Base-by-base conservation (phyloP, 208 protist species). In the Crithidia brevicula region DNA sequence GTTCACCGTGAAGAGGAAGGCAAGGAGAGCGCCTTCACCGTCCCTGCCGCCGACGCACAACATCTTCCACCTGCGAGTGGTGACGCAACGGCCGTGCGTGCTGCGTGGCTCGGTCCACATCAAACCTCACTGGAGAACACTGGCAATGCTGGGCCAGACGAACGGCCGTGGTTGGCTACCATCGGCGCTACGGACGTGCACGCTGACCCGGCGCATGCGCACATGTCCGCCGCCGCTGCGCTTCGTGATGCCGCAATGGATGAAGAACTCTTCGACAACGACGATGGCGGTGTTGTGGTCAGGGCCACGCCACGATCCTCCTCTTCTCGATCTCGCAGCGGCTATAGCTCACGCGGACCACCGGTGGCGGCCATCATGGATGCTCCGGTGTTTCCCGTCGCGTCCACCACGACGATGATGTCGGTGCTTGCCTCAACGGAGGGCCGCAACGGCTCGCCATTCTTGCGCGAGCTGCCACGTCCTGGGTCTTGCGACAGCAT, bases 361-460 rank as follows among this genome's bases (percentile, higher is more conserved):
- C 59, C 61, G 3, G 30, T 54, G 7, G 69, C 59, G 7, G 10
- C 50, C 3, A 60, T 63, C 9, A 62, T 67, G 69, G 40, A 62
- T 25, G 25, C 15, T 2, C 13, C 50, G n/a, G n/a, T 42, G 15
- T 30, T 18, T 38, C 16, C 61, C 1, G 15, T 40, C 13, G 20
- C 67, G 27, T 3, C 57, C 31, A 34, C 43, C 5, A 60, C 54
- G 56, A n/a, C 5, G 20, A 7, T 3, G 11, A 23, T 53, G 23
- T 16, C n/a, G 28, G 50, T 20, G 8, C 47, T 31, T 23, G 47
- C 8, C 47, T 18, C 23, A 18, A 23, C 22, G 6, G 22, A 52
- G 15, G 20, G 20, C n/a, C n/a, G n/a, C n/a, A n/a, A n/a, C n/a
- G n/a, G n/a, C n/a, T n/a, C n/a, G n/a, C n/a, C n/a, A n/a, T n/a